Evolutionary conservation across 1,284 basidiomycete species (phyloP), one percentile per base, ranked within the genome.

Genomic region (Vanrija humicola): DNA sequence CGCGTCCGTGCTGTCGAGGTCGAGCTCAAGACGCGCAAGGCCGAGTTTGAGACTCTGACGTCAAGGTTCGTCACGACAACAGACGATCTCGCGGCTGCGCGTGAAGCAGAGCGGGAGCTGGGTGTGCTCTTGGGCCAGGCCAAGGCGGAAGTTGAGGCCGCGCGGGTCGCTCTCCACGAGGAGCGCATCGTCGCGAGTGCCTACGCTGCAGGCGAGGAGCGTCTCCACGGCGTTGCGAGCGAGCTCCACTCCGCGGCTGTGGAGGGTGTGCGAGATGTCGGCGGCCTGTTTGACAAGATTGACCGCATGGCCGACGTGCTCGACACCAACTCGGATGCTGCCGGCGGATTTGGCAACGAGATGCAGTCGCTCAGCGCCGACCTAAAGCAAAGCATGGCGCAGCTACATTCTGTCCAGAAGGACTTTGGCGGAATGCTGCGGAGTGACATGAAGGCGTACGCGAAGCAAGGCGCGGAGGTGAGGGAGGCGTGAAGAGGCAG

Each of bases 31-130:
- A 84, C 81, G 28, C 83, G 90, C n/a, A 82, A 87, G 54, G 89
- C 91, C 59, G 91, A 96, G 76, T 94, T 92, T 64, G 90, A 95
- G 69, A 86, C 92, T 69, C 87, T 88, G 64, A 88, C 91, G 56
- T 83, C 81, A 0, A 66, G 91, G 50, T 79, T 96, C 49, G 84
- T 86, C 72, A 84, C 82, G 65, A 82, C 84, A 19, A 86, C 90
- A 40, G 82, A 82, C 15, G 91, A 95, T 68, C 77, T 94, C 52
- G 84, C 82, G 57, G 77, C 82, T 19, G 67, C 68, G 6, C 59
- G 67, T 43, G 69, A 74, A 52, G 72, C 72, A 5, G 83, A 83
- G 70, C 80, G 82, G 51, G 80, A 78, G 65, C 73, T 92, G 59
- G 78, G 81, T 54, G 77, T 79, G 51, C 82, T 84, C 9, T 79